Conservation (phyloP, 2,329 filamentous ascomycete genomes). For the Sclerotinia borealis region DNA sequence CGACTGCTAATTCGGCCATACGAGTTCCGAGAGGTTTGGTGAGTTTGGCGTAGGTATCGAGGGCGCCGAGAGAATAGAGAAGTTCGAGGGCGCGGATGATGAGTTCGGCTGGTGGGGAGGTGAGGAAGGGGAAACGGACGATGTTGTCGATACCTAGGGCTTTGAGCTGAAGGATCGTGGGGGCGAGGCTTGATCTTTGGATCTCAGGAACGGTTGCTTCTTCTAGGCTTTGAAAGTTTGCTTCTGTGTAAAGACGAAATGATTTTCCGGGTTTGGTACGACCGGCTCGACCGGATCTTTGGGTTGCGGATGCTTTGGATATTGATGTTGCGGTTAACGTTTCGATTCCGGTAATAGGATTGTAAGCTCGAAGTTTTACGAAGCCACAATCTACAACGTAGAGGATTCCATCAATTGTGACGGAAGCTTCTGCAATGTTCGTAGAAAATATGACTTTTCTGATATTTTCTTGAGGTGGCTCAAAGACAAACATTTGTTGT, state of each 20-base stretch:
- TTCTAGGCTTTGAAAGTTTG: slow-evolving; percentile 57
- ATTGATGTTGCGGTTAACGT: slow-evolving; percentile 74
- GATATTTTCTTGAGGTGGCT: slow-evolving; percentile 71
- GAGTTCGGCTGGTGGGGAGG: slow-evolving; percentile 76
- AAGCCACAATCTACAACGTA: slow-evolving; percentile 89
- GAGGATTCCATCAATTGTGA: slow-evolving; percentile 88
- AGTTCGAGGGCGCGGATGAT: slow-evolving; percentile 82
- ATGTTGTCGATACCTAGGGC: slow-evolving; percentile 94
- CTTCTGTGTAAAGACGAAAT: slow-evolving; percentile 84
- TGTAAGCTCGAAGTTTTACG: slow-evolving; percentile 82
- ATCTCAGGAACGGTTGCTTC: slow-evolving; percentile 82
- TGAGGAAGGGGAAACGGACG: slow-evolving; percentile 82
- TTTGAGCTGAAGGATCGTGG: slow-evolving; percentile 84
- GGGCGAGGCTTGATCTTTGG: slow-evolving; percentile 84
- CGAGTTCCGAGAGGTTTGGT: slow-evolving; percentile 80
- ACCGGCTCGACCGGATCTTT: slow-evolving; percentile 84
- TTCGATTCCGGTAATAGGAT: slow-evolving; percentile 80
- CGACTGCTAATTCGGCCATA: slow-evolving; percentile 90
- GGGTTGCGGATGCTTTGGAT: slow-evolving; percentile 88
- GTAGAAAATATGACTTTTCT: slow-evolving; percentile 91
- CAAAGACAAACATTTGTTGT: slow-evolving; percentile 93
- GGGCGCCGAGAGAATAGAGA: slow-evolving; percentile 75
- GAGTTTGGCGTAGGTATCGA: slow-evolving; percentile 86
- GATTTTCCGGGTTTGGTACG: slow-evolving; percentile 89
- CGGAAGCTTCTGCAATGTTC: slow-evolving; percentile 93